These are phyloP conservation scores for Xerocomellus intermedius DNA, from an alignment of 768 basidiomycete genomes.

Conservation along the genomic window DNA sequence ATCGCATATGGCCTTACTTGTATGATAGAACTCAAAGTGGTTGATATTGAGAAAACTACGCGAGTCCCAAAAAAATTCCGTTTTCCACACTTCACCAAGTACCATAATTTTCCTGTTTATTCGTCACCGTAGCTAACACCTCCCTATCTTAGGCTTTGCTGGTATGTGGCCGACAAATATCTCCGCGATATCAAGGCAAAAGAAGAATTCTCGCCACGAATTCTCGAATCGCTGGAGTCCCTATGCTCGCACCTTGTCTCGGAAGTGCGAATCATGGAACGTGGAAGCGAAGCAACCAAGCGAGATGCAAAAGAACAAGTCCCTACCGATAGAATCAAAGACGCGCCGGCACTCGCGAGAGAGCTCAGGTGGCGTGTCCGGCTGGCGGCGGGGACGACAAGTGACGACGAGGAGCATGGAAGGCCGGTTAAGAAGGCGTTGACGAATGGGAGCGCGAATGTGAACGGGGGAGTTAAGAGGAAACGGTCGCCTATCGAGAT, in stretches of 20 bases:
- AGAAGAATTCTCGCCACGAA: constrained; percentile 52
- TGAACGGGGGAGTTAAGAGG: constrained; percentile 37
- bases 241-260: constrained; percentile 78
- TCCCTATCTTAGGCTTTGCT: constrained; percentile 61
- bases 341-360: constrained; percentile 74
- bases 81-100: constrained; percentile 82
- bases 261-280: constrained; percentile 72
- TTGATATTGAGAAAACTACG: constrained; percentile 90
- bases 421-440: constrained; percentile 23
- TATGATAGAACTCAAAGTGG: constrained; percentile 72
- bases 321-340: constrained; percentile 78
- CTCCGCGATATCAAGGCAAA: constrained; percentile 65
- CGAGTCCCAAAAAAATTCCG: constrained; percentile 91
- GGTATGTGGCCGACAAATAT: constrained; percentile 87
- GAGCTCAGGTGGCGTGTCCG: constrained; percentile 85
- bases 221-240: constrained; percentile 67
- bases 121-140: constrained; percentile 3
- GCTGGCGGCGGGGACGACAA: constrained; percentile 55
- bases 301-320: constrained; percentile 81
- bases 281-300: constrained; percentile 64
- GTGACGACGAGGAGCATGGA: constrained; percentile 61
- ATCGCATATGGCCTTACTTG: constrained; percentile 12
- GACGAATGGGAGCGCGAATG: constrained; percentile 26
- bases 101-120: constrained; percentile 24
- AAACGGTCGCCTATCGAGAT: constrained; percentile 33